phyloP scores from a whole-genome alignment of 164 flowering plant genomes.

The Santalum album region DNA sequence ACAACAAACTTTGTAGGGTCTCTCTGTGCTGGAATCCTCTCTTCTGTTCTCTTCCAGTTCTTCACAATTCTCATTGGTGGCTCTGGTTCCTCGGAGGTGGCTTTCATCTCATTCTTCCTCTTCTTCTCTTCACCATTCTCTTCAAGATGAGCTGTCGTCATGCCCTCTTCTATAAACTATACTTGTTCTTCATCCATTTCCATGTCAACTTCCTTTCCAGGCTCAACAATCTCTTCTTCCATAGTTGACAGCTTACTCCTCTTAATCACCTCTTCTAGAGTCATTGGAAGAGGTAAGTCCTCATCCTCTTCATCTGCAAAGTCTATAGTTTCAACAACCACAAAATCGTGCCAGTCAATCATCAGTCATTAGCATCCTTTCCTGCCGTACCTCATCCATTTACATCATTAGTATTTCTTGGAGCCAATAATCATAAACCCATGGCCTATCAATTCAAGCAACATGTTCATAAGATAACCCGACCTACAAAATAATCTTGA shows the following conservation, averaged over 20 bases:
- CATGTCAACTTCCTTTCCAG: conserved; percentile 89
- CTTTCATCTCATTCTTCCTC: conserved; percentile 31
- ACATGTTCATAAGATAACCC: too few relatives aligned
- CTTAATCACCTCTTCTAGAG: conserved; percentile 90
- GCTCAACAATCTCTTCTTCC: conserved; percentile 64
- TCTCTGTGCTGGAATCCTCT: conserved; percentile 79
- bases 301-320: conserved; percentile 99
- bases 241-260: conserved; percentile 70
- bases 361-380: conserved; percentile 87
- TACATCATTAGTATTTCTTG: too few relatives aligned
- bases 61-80: conserved; percentile 94
- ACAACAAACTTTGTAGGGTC: conserved; percentile 81
- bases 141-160: conserved; percentile 72
- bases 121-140: conserved; percentile 53
- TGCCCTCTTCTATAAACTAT: conserved; percentile 89
- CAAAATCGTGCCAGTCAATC: conserved; percentile 99
- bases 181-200: conserved; percentile 99
- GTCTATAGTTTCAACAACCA: conserved; percentile 84
- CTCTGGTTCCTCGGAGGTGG: conserved; percentile 53
- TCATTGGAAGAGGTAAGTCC: conserved; percentile 93
- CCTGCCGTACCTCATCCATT: conserved; percentile 95
- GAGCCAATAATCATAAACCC: too few relatives aligned
- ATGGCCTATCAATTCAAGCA: too few relatives aligned
- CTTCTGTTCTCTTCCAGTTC: conserved; percentile 99
- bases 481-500: too few relatives aligned